Evolutionary conservation across 176 grass and related monocot species (phyloP), one percentile per base, ranked within the genome.

Genomic region (Melocanna baccifera): DNA sequence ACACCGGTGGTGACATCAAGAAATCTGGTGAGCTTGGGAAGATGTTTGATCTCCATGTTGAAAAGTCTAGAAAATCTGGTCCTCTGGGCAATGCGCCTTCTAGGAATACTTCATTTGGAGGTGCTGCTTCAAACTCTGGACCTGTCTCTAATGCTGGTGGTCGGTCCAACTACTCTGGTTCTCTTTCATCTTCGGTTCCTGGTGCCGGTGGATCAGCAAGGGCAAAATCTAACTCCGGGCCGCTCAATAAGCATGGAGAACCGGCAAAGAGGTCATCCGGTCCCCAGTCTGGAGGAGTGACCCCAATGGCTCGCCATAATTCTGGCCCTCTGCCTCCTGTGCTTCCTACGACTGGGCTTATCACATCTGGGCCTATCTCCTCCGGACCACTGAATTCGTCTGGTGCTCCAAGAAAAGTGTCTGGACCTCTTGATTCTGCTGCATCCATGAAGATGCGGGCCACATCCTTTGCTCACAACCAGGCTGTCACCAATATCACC

Each of bases 1-100:
- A 98, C 71, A 98, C 96, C 37, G 96, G 96, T 50, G 96, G 96
- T 69, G 96, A 98, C 87, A 90, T 93, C 58, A 98, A 98, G 79
- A 98, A 95, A 85, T 98, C 96, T 71, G 96, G 96, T 53, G 96
- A 98, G 71, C 83, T 98, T 30, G 96, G 96, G 57, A 98, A 98
- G 73, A 98, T 98, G 96, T 98, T 98, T 85, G 96, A 98, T 67
- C 87, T 98, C 47, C 96, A 95, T 71, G 96, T 88, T 41, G 96
- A 95, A 43, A 98, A 95, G 58, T 98, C 96, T 34, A 90, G 96
- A 75, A 98, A 98, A 85, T 98, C 96, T 83, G 96, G 93, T 74
- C 96, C 92, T 80, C 77, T 94, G 12, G 69, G 83, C 80, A 94
- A 77, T 46, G 85, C 87, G 1, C 78, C 89, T 56, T 89, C 92